These are phyloP conservation scores for Yarrowia porcina DNA, from an alignment of 805 yeast genomes.

Conservation along the genomic window DNA sequence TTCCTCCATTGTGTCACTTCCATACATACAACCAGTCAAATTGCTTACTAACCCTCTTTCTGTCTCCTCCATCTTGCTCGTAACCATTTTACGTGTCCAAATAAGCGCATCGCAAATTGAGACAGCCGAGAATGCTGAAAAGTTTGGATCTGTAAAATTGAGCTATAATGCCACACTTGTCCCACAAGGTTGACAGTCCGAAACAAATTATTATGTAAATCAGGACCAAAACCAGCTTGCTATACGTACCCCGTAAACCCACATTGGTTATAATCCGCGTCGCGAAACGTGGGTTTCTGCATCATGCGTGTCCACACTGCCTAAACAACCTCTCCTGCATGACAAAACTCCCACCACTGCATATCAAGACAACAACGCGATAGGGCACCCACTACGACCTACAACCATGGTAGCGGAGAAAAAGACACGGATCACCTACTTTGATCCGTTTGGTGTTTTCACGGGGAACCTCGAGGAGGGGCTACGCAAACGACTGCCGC, in stretches of 20 bases:
- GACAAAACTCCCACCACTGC: slow-evolving; percentile 25
- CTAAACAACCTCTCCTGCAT: not conserved
- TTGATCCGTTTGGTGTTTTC: slow-evolving; percentile 69
- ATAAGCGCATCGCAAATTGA: not conserved
- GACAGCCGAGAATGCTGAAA: slow-evolving; percentile 3
- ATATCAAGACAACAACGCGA: slow-evolving; percentile 5
- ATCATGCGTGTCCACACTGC: not conserved
- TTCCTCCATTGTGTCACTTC: no score
- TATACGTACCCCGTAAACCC: not conserved
- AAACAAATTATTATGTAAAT: not conserved
- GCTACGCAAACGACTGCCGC: slow-evolving; percentile 48
- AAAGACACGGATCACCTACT: slow-evolving; percentile 50
- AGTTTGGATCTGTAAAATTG: not conserved
- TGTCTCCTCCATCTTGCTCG: no score
- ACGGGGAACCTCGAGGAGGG: slow-evolving; percentile 38
- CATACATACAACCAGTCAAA: not conserved
- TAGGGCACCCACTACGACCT: not conserved
- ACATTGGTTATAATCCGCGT: not conserved
- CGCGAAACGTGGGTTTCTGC: not conserved
- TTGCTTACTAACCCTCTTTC: no score
- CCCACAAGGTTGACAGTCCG: not conserved
- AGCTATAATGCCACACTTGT: no score
- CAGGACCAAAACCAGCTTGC: not conserved
- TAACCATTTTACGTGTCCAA: slow-evolving; percentile 1
- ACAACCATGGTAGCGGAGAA: slow-evolving; percentile 27